Evolutionary conservation across 192 early-diverging fungal genomes (phyloP), one percentile per base, ranked within the genome.

Genomic region (Haplosporangium gracile): DNA sequence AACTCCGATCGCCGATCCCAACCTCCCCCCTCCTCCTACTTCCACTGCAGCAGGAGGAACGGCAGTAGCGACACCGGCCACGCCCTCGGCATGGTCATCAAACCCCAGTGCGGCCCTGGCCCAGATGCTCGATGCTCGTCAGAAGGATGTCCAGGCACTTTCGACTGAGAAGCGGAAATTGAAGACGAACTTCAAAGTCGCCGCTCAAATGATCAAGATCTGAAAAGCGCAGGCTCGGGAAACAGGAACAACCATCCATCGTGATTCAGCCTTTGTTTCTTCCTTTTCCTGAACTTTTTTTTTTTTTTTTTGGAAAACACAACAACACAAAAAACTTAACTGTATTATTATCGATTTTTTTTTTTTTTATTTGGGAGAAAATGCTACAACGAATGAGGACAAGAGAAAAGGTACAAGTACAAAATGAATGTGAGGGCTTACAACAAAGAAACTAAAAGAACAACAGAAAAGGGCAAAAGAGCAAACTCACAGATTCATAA

Each of bases 81-180:
- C 78, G 9, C 83, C 83, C 22, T 79, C 77, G n/a, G 68, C 78
- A 10, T 55, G 51, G 13, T 73, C 81, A 0, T 60, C 68, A 13
- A 22, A 70, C 10, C 71, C 79, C 0, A 63, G 16, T n/a, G 68
- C 38, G 6, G 83, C 74, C 9, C 68, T 85, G 2, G 36, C 77
- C 16, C 82, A 85, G 74, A 85, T 85, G 82, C 79, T 85, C 69
- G 82, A 85, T 42, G 78, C 82, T 16, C 77, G 82, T 29, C 77
- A 85, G 63, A 72, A 68, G 65, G 82, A 85, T 51, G 77, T 85
- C 3, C 69, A 70, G 45, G 69, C 74, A 4, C 74, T 79, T 8
- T 85, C 68, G 38, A 43, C 60, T 1, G 82, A 85, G 49, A 79
- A 76, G 68, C 49, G 74, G 43, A 79, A 69, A 71, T 55, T 85